These are phyloP conservation scores for Podaxis sp. DNA, from an alignment of 768 basidiomycete genomes.

Conservation along the genomic window DNA sequence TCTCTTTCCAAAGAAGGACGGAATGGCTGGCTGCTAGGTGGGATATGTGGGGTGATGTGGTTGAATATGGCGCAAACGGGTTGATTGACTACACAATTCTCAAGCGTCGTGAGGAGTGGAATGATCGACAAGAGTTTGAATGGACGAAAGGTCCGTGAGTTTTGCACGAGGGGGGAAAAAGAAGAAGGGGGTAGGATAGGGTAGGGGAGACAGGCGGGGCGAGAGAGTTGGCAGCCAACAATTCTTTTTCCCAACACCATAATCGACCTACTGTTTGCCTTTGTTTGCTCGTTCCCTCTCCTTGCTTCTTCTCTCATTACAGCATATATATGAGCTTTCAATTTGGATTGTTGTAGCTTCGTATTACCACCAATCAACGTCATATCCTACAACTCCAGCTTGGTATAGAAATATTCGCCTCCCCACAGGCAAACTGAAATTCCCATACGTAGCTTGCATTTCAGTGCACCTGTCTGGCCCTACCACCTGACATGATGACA, in stretches of 20 bases:
- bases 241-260: conserved; percentile 15
- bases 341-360: not conserved
- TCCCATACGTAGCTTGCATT: not conserved
- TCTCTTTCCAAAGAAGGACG: conserved; percentile 56
- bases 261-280: conserved; percentile 7
- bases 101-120: conserved; percentile 2
- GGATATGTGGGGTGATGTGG: conserved; percentile 17
- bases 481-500: conserved; percentile 8
- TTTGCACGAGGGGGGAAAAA: not conserved
- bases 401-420: not conserved
- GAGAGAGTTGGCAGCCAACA: conserved; percentile 2
- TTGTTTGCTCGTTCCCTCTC: not conserved
- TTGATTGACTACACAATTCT: conserved; percentile 1
- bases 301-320: not conserved
- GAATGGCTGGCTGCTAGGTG: conserved; percentile 48
- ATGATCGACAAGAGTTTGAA: not conserved
- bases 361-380: not conserved
- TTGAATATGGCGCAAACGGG: conserved; percentile 2
- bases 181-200: not conserved
- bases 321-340: not conserved
- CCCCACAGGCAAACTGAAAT: not conserved
- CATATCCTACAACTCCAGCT: not conserved
- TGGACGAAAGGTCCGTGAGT: conserved; percentile 12
- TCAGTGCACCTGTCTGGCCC: not conserved
- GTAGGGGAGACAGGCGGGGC: conserved; percentile 9